These are phyloP conservation scores for barrel medic (Medicago truncatula) DNA, from an alignment of 306 rosid species.

Conservation along the genomic window DNA sequence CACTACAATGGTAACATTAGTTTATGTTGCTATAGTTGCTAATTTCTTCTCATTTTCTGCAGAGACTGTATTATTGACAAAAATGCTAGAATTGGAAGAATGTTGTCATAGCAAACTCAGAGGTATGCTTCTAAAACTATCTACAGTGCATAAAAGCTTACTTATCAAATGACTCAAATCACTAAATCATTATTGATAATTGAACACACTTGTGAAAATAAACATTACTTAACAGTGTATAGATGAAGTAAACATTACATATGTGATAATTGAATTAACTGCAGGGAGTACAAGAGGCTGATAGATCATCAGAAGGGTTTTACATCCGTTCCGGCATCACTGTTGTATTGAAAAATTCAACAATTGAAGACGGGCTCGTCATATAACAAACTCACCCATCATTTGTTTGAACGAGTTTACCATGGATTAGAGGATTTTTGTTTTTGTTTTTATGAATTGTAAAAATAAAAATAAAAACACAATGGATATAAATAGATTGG, in stretches of 20 bases:
- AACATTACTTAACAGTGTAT: too few relatives aligned
- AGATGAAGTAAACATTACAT: not conserved
- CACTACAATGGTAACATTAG: slow-evolving; percentile 20
- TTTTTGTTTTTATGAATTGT: slow-evolving; percentile 16
- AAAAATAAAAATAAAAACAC: slow-evolving; percentile 11
- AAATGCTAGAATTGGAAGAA: slow-evolving; percentile 88
- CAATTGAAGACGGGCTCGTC: slow-evolving; percentile 64
- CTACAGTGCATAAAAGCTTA: not conserved
- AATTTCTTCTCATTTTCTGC: slow-evolving; percentile 42
- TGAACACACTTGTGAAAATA: not conserved
- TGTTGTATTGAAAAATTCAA: slow-evolving; percentile 70
- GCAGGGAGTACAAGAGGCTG: slow-evolving; percentile 94
- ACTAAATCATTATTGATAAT: not conserved
- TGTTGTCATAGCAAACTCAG: slow-evolving; percentile 75
- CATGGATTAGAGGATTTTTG: slow-evolving; percentile 39
- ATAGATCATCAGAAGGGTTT: slow-evolving; percentile 87
- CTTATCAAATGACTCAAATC: not conserved
- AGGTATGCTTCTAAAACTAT: slow-evolving; percentile 53
- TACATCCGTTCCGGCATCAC: slow-evolving; percentile 89
- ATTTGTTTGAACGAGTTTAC: slow-evolving; percentile 35
- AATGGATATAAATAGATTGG: slow-evolving; percentile 11
- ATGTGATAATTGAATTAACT: slow-evolving; percentile 30
- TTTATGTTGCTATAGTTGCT: slow-evolving; percentile 32
- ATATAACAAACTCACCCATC: slow-evolving; percentile 49
- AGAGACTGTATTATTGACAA: slow-evolving; percentile 94